phyloP scores from a whole-genome alignment of 257 asterid species.

The Primulina tabacum region DNA sequence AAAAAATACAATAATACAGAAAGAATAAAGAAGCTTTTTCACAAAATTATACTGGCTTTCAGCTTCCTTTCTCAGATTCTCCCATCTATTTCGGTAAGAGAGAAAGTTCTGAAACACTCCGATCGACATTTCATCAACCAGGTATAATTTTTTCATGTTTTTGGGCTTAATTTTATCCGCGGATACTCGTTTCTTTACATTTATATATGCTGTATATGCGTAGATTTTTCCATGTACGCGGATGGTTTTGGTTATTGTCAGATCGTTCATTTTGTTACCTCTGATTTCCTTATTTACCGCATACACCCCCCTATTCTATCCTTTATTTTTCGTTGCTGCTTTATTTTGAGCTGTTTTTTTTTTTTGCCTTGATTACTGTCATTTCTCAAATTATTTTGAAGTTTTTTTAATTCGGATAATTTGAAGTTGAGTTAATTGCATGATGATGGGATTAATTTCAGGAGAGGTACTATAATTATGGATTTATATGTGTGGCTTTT shows the following conservation, averaged over 20 bases:
- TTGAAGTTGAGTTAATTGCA: not conserved
- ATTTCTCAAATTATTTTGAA: not conserved
- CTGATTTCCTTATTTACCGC: not conserved
- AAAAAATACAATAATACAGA: not conserved
- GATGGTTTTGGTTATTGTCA: constrained; percentile 20
- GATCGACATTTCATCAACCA: constrained; percentile 24
- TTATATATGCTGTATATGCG: not conserved
- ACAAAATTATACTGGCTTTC: constrained; percentile 43
- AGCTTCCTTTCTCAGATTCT: constrained; percentile 42
- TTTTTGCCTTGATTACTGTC: not conserved
- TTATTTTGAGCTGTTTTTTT: not conserved
- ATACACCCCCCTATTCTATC: too few relatives aligned
- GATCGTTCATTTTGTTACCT: constrained; percentile 26
- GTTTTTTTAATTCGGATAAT: not conserved
- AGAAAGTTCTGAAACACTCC: constrained; percentile 26
- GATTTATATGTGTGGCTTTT: not conserved
- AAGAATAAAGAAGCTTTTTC: constrained; percentile 13
- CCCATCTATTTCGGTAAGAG: constrained; percentile 26
- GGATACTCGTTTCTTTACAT: not conserved
- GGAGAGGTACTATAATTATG: not conserved
- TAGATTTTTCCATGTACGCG: constrained; percentile 22
- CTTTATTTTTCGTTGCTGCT: not conserved
- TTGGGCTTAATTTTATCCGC: not conserved
- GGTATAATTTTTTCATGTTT: constrained; percentile 20
- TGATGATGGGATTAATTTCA: not conserved